phyloP scores from a whole-genome alignment of 768 basidiomycete genomes.

The Mycena sanguinolenta region DNA sequence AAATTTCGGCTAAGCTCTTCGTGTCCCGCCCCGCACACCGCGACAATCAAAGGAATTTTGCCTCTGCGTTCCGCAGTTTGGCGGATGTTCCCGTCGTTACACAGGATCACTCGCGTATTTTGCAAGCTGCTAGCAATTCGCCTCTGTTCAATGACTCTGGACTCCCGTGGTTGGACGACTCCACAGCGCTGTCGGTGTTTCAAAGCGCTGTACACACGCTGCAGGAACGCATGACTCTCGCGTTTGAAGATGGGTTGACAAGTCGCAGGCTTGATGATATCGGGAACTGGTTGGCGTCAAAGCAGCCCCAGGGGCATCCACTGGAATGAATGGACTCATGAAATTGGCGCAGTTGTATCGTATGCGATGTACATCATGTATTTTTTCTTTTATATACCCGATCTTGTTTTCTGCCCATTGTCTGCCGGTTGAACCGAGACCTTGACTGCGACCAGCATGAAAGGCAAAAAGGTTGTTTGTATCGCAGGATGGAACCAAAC shows the following conservation, averaged over 20 bases:
- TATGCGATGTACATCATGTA: too few species aligned
- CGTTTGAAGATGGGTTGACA: neutral
- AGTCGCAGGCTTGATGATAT: slow-evolving; percentile 27
- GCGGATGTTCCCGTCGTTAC: neutral
- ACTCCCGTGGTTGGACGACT: slow-evolving; percentile 34
- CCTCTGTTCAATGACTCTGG: slow-evolving; percentile 19
- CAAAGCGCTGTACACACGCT: slow-evolving; percentile 5
- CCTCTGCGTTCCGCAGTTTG: slow-evolving; percentile 18
- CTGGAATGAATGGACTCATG: neutral
- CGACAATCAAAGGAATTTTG: slow-evolving; percentile 26
- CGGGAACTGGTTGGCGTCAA: slow-evolving; percentile 28
- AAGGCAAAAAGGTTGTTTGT: too few species aligned
- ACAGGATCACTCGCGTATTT: slow-evolving; percentile 14
- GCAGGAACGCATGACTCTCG: slow-evolving; percentile 3
- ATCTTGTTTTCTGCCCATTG: too few species aligned
- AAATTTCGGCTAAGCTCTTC: slow-evolving; percentile 17
- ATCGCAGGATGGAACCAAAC: too few species aligned
- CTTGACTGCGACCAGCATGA: too few species aligned
- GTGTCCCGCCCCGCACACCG: slow-evolving; percentile 15
- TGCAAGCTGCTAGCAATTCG: slow-evolving; percentile 12
- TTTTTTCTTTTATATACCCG: too few species aligned
- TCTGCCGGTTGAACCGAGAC: too few species aligned
- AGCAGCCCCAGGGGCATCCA: neutral
- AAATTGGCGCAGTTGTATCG: too few species aligned
- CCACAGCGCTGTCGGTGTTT: neutral